phyloP scores from a whole-genome alignment of 345 rosid genomes.

The Boechera retrofracta region DNA sequence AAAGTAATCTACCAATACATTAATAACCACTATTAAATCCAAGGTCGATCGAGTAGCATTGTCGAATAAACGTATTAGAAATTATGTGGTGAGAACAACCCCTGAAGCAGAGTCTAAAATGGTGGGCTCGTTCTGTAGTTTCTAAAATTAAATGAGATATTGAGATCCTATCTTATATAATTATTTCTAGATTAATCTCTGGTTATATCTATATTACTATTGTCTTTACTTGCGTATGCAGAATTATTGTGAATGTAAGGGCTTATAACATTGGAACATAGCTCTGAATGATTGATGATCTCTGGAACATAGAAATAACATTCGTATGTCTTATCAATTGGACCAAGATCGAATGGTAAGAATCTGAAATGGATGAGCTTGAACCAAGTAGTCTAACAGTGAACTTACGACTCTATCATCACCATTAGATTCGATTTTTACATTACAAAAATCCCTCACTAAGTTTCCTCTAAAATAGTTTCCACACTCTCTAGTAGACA shows the following conservation, averaged over 20 bases:
- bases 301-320: too few species aligned
- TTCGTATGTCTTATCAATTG: too few species aligned
- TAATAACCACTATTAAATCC: neutral
- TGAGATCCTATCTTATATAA: slow-evolving; percentile 30
- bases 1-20: neutral
- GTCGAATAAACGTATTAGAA: neutral
- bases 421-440: neutral
- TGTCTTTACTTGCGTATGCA: neutral
- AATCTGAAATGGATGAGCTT: neutral
- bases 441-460: neutral
- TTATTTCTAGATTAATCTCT: neutral
- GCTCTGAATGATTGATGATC: too few species aligned
- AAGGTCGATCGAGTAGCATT: neutral
- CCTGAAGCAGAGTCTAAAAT: slow-evolving; percentile 65
- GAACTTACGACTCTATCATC: neutral
- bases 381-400: neutral
- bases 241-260: neutral
- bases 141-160: slow-evolving; percentile 58
- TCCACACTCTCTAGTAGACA: neutral
- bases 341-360: too few species aligned
- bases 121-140: slow-evolving; percentile 88
- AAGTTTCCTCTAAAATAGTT: neutral
- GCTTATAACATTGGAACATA: neutral
- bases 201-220: neutral
- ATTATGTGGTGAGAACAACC: slow-evolving; percentile 53